These are phyloP conservation scores for Euclidium syriacum DNA, from an alignment of 345 rosid species.

Conservation along the genomic window DNA sequence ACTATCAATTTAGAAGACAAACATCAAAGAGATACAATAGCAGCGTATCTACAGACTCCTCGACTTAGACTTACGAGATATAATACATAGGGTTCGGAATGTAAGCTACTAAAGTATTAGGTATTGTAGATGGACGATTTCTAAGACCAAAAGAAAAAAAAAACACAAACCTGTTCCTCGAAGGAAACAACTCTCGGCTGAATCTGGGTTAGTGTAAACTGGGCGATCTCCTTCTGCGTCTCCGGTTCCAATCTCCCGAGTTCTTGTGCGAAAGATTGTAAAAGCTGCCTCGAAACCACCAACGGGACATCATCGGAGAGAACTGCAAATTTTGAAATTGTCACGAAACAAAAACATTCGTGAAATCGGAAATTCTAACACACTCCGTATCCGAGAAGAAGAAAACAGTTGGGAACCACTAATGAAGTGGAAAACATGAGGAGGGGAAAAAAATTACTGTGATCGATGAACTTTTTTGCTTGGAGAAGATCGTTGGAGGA, in stretches of 20 bases:
- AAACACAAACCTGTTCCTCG: slow-evolving; percentile 78
- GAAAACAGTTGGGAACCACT: background rate
- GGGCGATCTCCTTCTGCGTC: slow-evolving; percentile 84
- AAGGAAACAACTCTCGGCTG: slow-evolving; percentile 97
- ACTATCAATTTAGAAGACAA: background rate
- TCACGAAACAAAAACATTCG: background rate
- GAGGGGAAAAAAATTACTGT: slow-evolving; percentile 36
- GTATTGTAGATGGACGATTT: background rate
- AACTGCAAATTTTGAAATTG: slow-evolving; percentile 37
- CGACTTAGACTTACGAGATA: background rate
- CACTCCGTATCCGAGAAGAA: background rate
- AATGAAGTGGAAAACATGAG: background rate
- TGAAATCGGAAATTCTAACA: background rate
- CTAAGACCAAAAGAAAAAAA: background rate
- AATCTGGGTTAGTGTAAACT: slow-evolving; percentile 85
- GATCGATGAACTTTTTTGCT: slow-evolving; percentile 89
- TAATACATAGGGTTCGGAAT: background rate
- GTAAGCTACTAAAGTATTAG: background rate
- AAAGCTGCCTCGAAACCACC: slow-evolving; percentile 92
- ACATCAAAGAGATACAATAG: background rate
- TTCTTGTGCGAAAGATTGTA: slow-evolving; percentile 86
- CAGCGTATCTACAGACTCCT: background rate
- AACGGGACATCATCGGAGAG: slow-evolving; percentile 86
- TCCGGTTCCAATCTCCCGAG: slow-evolving; percentile 73
- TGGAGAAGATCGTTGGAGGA: slow-evolving; percentile 74